These are phyloP conservation scores for Penicillium robsamsonii DNA, from an alignment of 495 filamentous ascomycete species.

Conservation along the genomic window DNA sequence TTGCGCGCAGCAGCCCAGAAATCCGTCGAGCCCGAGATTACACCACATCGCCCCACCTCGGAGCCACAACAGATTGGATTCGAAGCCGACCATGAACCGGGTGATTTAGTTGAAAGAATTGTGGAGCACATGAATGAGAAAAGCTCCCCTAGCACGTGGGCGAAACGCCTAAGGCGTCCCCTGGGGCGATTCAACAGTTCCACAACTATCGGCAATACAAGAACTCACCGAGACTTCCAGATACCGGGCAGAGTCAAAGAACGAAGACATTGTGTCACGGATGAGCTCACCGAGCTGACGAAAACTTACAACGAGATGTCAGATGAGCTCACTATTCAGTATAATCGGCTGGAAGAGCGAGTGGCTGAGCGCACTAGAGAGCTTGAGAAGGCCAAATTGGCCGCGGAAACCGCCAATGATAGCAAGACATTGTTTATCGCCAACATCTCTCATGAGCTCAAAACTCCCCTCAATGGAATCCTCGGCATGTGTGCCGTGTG, in stretches of 20 bases:
- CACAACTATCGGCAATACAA: background rate
- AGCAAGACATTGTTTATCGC: slow-evolving; percentile 95
- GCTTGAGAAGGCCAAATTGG: slow-evolving; percentile 83
- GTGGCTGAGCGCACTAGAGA: slow-evolving; percentile 79
- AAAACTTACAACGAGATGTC: slow-evolving; percentile 91
- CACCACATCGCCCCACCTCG: slow-evolving; percentile 26
- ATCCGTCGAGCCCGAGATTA: slow-evolving; percentile 58
- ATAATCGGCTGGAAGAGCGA: slow-evolving; percentile 76
- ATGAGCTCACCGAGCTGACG: slow-evolving; percentile 86
- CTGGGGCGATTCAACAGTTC: slow-evolving; percentile 18
- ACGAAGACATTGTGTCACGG: slow-evolving; percentile 69
- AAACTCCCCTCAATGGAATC: slow-evolving; percentile 90
- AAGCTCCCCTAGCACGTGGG: slow-evolving; percentile 9
- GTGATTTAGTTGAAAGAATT: slow-evolving; percentile 18
- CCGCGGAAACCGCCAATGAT: slow-evolving; percentile 87
- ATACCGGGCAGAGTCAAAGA: slow-evolving; percentile 81
- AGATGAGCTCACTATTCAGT: slow-evolving; percentile 83
- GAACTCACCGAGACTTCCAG: slow-evolving; percentile 52
- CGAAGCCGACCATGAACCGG: background rate
- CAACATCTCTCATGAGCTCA: slow-evolving; percentile 92
- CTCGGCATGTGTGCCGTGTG: slow-evolving; percentile 89
- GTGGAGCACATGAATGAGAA: slow-evolving; percentile 20
- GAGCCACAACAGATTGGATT: background rate
- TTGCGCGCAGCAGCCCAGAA: slow-evolving; percentile 75
- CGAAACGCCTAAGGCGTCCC: slow-evolving; percentile 15